Evolutionary conservation across 257 asterid genomes (phyloP).

Genomic region (Hygrophila difformis): DNA sequence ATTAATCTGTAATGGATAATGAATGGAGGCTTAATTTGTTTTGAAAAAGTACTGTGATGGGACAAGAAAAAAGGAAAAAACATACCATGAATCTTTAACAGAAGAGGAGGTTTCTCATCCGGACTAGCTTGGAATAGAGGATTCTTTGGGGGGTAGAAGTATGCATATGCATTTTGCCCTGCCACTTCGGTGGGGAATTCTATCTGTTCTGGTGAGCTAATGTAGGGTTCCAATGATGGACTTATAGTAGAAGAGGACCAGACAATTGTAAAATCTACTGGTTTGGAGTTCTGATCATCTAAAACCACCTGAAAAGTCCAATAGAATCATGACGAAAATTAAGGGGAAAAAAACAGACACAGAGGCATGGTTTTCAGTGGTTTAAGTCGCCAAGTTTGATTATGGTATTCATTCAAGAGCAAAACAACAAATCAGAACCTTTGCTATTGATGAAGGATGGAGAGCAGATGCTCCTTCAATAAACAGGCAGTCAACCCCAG

Average conservation of each 20-base stretch:
- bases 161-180: constrained; percentile 85
- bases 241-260: constrained; percentile 71
- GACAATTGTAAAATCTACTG: constrained; percentile 46
- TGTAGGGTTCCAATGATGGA: constrained; percentile 32
- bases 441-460: constrained; percentile 74
- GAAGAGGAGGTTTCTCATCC: constrained; percentile 83
- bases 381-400: not conserved
- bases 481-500: constrained; percentile 49
- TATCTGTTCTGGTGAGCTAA: constrained; percentile 69
- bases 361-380: constrained; percentile 2
- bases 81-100: constrained; percentile 85
- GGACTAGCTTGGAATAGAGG: constrained; percentile 56
- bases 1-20: no score
- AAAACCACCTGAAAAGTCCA: constrained; percentile 57
- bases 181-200: constrained; percentile 87
- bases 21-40: no score
- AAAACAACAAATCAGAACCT: constrained; percentile 41
- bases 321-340: no score
- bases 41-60: no score
- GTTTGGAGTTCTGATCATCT: constrained; percentile 64
- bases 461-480: constrained; percentile 88
- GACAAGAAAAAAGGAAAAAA: not conserved
- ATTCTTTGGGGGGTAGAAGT: constrained; percentile 87
- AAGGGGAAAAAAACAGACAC: not conserved
- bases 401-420: not conserved